Conservation (phyloP, 306 rosid genomes). For the Quercus aquifolioides region DNA sequence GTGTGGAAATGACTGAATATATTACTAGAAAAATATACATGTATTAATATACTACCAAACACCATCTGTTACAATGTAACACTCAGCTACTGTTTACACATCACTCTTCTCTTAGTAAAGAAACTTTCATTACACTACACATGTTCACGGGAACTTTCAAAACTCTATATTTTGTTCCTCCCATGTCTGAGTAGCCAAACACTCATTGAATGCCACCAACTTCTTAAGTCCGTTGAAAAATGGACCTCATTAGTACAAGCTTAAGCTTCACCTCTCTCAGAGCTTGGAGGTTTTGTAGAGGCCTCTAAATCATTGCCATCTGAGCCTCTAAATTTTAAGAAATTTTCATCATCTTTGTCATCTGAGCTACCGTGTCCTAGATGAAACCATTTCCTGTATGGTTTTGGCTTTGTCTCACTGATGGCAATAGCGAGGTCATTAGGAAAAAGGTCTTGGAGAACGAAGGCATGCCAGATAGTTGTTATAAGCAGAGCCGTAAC, state of each 20-base stretch:
- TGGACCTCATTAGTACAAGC: background rate
- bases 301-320: constrained; percentile 44
- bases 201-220: background rate
- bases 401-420: constrained; percentile 57
- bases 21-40: background rate
- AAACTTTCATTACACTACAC: constrained; percentile 24
- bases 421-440: constrained; percentile 94
- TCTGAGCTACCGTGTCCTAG: constrained; percentile 45
- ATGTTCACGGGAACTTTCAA: constrained; percentile 60
- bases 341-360: constrained; percentile 59
- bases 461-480: constrained; percentile 73
- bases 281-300: constrained; percentile 15
- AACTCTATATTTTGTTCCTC: constrained; percentile 50
- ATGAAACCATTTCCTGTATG: constrained; percentile 55
- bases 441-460: constrained; percentile 73
- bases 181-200: constrained; percentile 28
- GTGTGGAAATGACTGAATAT: background rate
- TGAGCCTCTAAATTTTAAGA: constrained; percentile 48
- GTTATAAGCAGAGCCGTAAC: constrained; percentile 52
- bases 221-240: background rate
- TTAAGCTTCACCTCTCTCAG: constrained; percentile 1
- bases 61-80: background rate
- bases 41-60: background rate
- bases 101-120: background rate
- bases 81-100: background rate